phyloP scores from a whole-genome alignment of 768 basidiomycete genomes.

The Harrya chromipes region DNA sequence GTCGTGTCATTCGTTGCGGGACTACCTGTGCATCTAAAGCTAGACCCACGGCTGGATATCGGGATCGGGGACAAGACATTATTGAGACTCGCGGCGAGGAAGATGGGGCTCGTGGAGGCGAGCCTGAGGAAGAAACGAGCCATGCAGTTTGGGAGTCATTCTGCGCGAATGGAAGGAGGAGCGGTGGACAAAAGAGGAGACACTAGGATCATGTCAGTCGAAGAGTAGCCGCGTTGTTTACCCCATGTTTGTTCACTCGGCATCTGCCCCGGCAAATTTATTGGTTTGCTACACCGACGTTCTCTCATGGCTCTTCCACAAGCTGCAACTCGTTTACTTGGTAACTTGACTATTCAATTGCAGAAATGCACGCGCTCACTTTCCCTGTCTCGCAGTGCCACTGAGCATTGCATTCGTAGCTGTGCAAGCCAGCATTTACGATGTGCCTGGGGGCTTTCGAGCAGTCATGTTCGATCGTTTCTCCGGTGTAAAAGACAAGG shows the following conservation, averaged over 20 bases:
- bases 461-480: conserved; percentile 99
- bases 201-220: conserved; percentile 17
- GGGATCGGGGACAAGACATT: conserved; percentile 90
- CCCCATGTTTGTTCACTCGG: conserved; percentile 19
- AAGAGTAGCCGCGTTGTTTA: conserved; percentile 17
- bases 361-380: conserved; percentile 10
- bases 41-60: conserved; percentile 69
- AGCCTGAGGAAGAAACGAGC: conserved; percentile 83
- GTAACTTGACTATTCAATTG: conserved; percentile 31
- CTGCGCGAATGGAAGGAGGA: conserved; percentile 74
- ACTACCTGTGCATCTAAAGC: conserved; percentile 78
- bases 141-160: conserved; percentile 95
- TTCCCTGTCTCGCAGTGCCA: conserved; percentile 20
- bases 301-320: conserved; percentile 50
- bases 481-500: conserved; percentile 81
- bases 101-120: conserved; percentile 74
- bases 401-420: conserved; percentile 42
- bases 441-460: conserved; percentile 88
- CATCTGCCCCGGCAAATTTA: not conserved
- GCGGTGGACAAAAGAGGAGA: conserved; percentile 53
- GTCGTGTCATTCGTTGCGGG: conserved; percentile 74
- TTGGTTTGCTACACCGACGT: not conserved
- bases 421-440: conserved; percentile 53
- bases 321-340: conserved; percentile 45
- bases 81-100: conserved; percentile 64